A percentile compares a stretch with the other conserved stretches of the same genome.
These are phyloP conservation scores for Chaetomiaceae sp. DNA, from an alignment of 2,329 filamentous ascomycete species.

Conservation along the genomic window DNA sequence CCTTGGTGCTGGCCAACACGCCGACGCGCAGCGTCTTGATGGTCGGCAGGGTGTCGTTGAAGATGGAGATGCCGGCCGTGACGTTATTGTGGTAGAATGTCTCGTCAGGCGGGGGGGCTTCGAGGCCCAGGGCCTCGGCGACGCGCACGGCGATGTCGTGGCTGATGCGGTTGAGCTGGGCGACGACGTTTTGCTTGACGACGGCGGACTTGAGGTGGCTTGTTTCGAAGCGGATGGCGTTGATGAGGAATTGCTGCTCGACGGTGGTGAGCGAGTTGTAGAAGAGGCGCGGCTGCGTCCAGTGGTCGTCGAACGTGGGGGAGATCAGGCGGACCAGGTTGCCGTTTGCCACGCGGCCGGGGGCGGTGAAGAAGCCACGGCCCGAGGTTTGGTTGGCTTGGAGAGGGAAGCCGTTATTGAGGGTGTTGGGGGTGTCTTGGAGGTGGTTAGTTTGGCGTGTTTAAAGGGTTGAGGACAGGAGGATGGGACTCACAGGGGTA, in stretches of 20 bases:
- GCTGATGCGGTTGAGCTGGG: conserved; percentile 64
- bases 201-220: conserved; percentile 52
- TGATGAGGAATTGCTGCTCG: conserved; percentile 68
- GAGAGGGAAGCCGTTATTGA: conserved; percentile 58
- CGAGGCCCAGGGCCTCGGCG: conserved; percentile 55
- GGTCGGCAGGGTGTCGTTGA: conserved; percentile 52
- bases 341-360: conserved; percentile 50
- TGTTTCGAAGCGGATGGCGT: conserved; percentile 68
- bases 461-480: background rate
- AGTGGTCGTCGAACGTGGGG: conserved; percentile 65
- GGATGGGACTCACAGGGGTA: conserved; percentile 44
- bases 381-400: conserved; percentile 62
- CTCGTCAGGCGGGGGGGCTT: conserved; percentile 54
- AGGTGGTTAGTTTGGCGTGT: background rate
- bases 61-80: conserved; percentile 57
- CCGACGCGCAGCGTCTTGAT: conserved; percentile 62
- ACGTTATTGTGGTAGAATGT: conserved; percentile 67
- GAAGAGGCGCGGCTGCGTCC: conserved; percentile 68
- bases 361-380: conserved; percentile 66
- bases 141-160: conserved; percentile 65
- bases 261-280: conserved; percentile 64
- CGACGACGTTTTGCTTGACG: conserved; percentile 62
- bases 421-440: conserved; percentile 60
- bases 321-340: conserved; percentile 54
- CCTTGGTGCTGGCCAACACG: conserved; percentile 53